Conservation (phyloP, 139 green algal species). For the Chlorella sp. region DNA sequence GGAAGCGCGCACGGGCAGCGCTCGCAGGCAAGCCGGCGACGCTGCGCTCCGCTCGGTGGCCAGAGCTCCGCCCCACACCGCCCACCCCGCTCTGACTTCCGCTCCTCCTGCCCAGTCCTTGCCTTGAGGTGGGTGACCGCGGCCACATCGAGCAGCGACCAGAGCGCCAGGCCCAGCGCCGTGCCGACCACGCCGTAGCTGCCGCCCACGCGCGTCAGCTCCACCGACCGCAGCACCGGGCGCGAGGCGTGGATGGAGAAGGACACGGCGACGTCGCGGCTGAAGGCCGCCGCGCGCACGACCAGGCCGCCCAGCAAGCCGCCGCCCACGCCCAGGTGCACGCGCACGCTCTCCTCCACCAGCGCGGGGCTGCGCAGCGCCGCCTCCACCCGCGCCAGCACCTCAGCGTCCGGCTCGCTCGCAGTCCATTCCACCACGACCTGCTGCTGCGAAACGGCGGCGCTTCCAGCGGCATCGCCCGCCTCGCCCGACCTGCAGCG, state of each 20-base stretch:
- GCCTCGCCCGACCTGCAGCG: too few relatives aligned
- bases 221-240: constrained; percentile 45
- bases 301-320: constrained; percentile 6
- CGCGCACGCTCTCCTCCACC: constrained; percentile 34
- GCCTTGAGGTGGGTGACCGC: constrained; percentile 41
- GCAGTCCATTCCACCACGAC: constrained; percentile 33
- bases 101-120: too few relatives aligned
- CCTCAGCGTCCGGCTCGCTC: constrained; percentile 17
- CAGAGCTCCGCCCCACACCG: too few relatives aligned
- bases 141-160: constrained; percentile 47
- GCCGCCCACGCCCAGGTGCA: background rate
- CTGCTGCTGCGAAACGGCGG: too few relatives aligned
- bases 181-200: constrained; percentile 22
- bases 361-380: constrained; percentile 24
- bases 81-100: too few relatives aligned
- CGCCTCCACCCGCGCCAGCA: constrained; percentile 24
- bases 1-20: too few relatives aligned
- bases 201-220: constrained; percentile 38
- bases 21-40: too few relatives aligned
- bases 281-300: constrained; percentile 4
- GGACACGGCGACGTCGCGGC: background rate
- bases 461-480: too few relatives aligned
- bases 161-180: constrained; percentile 45
- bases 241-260: constrained; percentile 40
- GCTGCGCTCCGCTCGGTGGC: too few relatives aligned